These are phyloP conservation scores for Graphiopsis chlorocephala DNA, from an alignment of 2,329 filamentous ascomycete genomes.

Conservation along the genomic window DNA sequence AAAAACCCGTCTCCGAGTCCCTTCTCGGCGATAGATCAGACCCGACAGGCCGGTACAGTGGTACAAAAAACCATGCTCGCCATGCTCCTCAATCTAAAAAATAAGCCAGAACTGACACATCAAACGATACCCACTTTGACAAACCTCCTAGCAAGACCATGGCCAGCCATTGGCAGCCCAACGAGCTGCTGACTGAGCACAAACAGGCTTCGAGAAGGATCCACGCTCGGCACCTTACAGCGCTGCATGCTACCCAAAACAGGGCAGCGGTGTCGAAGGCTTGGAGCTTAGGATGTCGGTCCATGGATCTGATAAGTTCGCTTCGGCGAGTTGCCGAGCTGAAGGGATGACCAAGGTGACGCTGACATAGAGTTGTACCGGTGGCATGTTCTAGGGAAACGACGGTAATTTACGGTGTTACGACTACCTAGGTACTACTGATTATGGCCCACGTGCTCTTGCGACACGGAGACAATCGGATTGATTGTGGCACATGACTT, in stretches of 20 bases:
- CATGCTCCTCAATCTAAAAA: background rate
- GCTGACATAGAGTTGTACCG: background rate
- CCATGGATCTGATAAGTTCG: background rate
- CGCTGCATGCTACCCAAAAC: background rate
- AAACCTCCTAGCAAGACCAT: background rate
- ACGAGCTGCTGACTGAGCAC: background rate
- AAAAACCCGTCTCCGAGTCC: slow-evolving; percentile 7
- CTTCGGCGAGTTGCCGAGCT: background rate
- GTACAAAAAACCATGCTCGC: background rate
- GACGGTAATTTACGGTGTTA: background rate
- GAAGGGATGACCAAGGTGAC: background rate
- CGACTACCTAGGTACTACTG: background rate
- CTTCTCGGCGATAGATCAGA: background rate
- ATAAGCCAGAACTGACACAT: background rate
- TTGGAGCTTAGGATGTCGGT: background rate
- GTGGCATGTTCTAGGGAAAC: background rate
- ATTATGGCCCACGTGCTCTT: slow-evolving; percentile 10
- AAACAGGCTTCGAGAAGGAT: background rate
- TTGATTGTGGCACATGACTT: background rate
- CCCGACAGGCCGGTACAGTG: background rate
- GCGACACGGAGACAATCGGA: slow-evolving; percentile 4
- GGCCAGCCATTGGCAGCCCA: background rate
- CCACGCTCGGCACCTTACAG: background rate
- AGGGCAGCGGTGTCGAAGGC: background rate
- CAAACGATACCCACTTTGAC: too few species aligned